Conservation (phyloP, 495 filamentous ascomycete genomes). For the Xylaria venustula region DNA sequence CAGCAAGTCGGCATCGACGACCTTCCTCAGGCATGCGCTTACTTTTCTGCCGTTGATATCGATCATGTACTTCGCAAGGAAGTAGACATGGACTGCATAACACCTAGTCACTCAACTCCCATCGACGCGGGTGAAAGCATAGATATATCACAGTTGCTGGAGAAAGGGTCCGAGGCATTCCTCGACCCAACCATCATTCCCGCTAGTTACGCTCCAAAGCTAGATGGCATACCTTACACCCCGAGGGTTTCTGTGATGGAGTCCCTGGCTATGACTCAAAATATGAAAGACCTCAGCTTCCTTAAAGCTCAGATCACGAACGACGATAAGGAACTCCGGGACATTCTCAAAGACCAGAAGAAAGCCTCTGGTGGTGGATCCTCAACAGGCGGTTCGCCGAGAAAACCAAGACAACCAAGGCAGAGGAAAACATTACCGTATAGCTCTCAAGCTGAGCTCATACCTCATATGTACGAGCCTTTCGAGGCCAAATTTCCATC, state of each 20-base stretch:
- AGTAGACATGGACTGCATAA: slow-evolving; percentile 95
- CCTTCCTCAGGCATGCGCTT: slow-evolving; percentile 89
- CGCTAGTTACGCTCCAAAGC: slow-evolving; percentile 41
- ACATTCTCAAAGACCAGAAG: slow-evolving; percentile 64
- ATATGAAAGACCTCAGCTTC: slow-evolving; percentile 52
- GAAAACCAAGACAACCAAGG: slow-evolving; percentile 19
- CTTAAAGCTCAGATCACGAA: slow-evolving; percentile 81
- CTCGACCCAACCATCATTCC: slow-evolving; percentile 65
- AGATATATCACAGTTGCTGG: slow-evolving; percentile 72
- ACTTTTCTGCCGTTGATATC: slow-evolving; percentile 93
- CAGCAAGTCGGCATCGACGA: slow-evolving; percentile 96
- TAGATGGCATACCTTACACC: slow-evolving; percentile 62
- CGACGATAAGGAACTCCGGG: slow-evolving; percentile 68
- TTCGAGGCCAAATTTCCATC: slow-evolving; percentile 26
- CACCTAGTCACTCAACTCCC: slow-evolving; percentile 74
- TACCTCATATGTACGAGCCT: slow-evolving; percentile 27
- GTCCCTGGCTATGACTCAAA: slow-evolving; percentile 43
- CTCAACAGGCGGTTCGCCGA: neutral
- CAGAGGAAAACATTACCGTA: slow-evolving; percentile 25
- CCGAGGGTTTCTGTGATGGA: slow-evolving; percentile 80
- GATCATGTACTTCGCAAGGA: slow-evolving; percentile 93
- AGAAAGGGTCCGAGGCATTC: slow-evolving; percentile 59
- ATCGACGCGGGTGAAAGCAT: slow-evolving; percentile 86
- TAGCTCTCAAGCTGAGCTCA: slow-evolving; percentile 25
- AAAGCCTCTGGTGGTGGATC: slow-evolving; percentile 15